phyloP scores from a whole-genome alignment of 305 asterid species.

The Fraxinus dipetala region DNA sequence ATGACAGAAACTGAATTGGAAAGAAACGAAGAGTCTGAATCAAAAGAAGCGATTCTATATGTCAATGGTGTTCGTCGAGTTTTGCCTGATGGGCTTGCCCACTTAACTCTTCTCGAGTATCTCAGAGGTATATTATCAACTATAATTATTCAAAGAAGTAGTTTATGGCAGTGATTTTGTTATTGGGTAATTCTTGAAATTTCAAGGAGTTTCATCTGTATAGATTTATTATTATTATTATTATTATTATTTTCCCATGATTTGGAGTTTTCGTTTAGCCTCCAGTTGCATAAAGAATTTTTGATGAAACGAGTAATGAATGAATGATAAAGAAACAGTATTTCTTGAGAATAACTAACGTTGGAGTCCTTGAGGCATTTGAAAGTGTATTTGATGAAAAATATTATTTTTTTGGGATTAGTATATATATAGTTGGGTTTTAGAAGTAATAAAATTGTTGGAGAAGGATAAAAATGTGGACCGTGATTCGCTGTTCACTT shows the following conservation, averaged over 20 bases:
- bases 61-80: conserved; percentile 87
- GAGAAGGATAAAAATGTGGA: background rate
- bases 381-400: background rate
- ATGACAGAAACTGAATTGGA: conserved; percentile 37
- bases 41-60: conserved; percentile 67
- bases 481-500: background rate
- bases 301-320: background rate
- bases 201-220: background rate
- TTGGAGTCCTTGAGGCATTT: background rate
- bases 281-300: background rate
- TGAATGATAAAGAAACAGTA: background rate
- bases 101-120: conserved; percentile 84
- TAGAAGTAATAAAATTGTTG: background rate
- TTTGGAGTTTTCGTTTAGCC: background rate
- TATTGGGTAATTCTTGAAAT: background rate
- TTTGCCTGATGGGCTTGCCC: conserved; percentile 87
- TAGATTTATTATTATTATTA: background rate
- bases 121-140: conserved; percentile 60
- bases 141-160: background rate
- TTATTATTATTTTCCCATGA: background rate
- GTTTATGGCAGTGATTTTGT: background rate
- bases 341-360: background rate
- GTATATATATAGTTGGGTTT: background rate
- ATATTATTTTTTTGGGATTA: background rate
- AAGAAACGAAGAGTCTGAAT: conserved; percentile 25